Conservation (phyloP, 805 yeast species). For the Peterozyma xylosa region DNA sequence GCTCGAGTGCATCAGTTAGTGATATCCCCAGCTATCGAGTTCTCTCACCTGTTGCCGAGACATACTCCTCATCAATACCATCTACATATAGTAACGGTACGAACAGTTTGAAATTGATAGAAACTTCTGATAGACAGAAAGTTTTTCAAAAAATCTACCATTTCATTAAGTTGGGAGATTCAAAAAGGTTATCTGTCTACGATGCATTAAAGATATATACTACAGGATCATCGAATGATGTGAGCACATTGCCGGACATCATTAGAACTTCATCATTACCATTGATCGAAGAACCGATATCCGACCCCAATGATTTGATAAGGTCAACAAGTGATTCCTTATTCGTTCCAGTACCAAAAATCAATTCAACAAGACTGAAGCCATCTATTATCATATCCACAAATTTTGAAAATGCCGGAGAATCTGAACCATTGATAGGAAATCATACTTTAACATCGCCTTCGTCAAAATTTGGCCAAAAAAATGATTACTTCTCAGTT, state of each 20-base stretch:
- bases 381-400: background rate
- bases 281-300: too few relatives aligned
- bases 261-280: too few relatives aligned
- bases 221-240: too few relatives aligned
- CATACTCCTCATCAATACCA: too few relatives aligned
- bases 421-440: background rate
- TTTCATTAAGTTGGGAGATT: background rate
- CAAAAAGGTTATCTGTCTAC: slow-evolving; percentile 17
- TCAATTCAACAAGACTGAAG: too few relatives aligned
- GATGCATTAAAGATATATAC: slow-evolving; percentile 19
- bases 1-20: background rate
- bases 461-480: background rate
- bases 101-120: background rate
- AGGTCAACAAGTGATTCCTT: too few relatives aligned
- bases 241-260: too few relatives aligned
- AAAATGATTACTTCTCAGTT: background rate
- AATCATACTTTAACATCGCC: background rate
- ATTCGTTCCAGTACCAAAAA: too few relatives aligned
- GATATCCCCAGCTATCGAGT: background rate
- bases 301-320: too few relatives aligned
- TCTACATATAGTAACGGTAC: background rate
- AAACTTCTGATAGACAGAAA: background rate
- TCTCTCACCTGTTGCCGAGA: background rate
- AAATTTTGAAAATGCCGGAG: background rate
- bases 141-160: background rate